phyloP scores from a whole-genome alignment of 1,284 basidiomycete genomes.

The Caloboletus inedulis region DNA sequence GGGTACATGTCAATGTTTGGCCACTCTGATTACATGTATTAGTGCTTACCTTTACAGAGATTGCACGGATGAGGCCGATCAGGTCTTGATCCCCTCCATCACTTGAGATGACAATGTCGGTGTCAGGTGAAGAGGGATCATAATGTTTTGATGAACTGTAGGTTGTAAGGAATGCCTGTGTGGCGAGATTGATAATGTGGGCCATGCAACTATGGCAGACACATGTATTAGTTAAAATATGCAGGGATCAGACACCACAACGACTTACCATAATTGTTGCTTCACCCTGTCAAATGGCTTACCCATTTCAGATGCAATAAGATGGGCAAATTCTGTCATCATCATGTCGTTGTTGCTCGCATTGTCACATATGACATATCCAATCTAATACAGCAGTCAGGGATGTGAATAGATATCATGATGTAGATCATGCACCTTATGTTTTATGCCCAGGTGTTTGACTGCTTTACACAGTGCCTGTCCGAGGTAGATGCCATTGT shows the following conservation, averaged over 20 bases:
- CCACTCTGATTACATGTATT: too few species aligned
- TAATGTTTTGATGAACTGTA: too few species aligned
- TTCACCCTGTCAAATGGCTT: not conserved
- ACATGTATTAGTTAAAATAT: not conserved
- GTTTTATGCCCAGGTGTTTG: not conserved
- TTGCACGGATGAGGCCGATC: too few species aligned
- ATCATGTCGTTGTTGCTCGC: not conserved
- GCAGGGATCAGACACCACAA: not conserved
- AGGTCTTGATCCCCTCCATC: too few species aligned
- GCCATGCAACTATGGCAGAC: constrained; percentile 1
- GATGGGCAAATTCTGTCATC: not conserved
- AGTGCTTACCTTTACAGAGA: too few species aligned
- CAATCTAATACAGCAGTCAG: not conserved
- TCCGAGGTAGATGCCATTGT: not conserved
- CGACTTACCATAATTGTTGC: not conserved
- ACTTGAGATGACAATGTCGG: too few species aligned
- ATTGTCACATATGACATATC: not conserved
- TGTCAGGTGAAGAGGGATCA: too few species aligned
- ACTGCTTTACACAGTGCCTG: constrained; percentile 12
- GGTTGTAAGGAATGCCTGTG: too few species aligned
- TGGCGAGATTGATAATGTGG: too few species aligned
- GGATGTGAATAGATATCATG: too few species aligned
- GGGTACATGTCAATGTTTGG: too few species aligned
- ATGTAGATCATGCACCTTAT: not conserved
- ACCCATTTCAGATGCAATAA: not conserved